Percentiles rank a stretch among this genome's conserved stretches.
These are phyloP conservation scores for Hymenoscyphus scutula DNA, from an alignment of 2,329 filamentous ascomycete genomes.

Conservation along the genomic window DNA sequence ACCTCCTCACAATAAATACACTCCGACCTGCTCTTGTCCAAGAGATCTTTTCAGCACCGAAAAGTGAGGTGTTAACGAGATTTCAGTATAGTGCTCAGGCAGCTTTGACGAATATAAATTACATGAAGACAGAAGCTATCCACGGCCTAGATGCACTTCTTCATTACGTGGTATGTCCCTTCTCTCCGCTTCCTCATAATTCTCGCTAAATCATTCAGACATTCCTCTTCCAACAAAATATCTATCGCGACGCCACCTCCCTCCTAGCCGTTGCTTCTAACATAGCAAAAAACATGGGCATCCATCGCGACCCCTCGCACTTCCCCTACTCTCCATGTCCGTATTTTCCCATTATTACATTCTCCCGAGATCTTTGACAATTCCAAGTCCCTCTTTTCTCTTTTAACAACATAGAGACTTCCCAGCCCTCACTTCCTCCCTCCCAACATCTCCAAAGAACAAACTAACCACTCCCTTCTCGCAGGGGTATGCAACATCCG, in stretches of 20 bases:
- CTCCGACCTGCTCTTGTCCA: slow-evolving; percentile 43
- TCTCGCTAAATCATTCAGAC: slow-evolving; percentile 13
- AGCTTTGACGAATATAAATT: slow-evolving; percentile 22
- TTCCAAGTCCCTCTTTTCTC: too few relatives aligned
- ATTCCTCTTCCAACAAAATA: slow-evolving; percentile 41
- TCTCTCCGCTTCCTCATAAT: neutral
- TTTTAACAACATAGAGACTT: too few relatives aligned
- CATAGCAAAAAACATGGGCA: slow-evolving; percentile 63
- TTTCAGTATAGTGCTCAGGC: slow-evolving; percentile 18
- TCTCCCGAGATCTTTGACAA: too few relatives aligned
- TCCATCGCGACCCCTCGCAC: slow-evolving; percentile 54
- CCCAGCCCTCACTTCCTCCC: too few relatives aligned
- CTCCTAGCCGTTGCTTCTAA: slow-evolving; percentile 62
- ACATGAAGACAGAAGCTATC: slow-evolving; percentile 22
- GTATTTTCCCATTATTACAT: too few relatives aligned
- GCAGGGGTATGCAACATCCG: slow-evolving; percentile 26
- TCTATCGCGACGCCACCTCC: slow-evolving; percentile 59
- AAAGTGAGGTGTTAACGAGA: slow-evolving; percentile 13
- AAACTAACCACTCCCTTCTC: too few relatives aligned
- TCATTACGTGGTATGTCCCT: slow-evolving; percentile 23
- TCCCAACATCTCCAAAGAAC: too few relatives aligned
- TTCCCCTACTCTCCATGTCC: slow-evolving; percentile 27
- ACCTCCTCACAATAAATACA: slow-evolving; percentile 50
- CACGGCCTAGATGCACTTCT: slow-evolving; percentile 19
- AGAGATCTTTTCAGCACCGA: slow-evolving; percentile 25